Evolutionary conservation across 805 yeast species (phyloP).

Genomic region (Ogataea ganodermae): DNA sequence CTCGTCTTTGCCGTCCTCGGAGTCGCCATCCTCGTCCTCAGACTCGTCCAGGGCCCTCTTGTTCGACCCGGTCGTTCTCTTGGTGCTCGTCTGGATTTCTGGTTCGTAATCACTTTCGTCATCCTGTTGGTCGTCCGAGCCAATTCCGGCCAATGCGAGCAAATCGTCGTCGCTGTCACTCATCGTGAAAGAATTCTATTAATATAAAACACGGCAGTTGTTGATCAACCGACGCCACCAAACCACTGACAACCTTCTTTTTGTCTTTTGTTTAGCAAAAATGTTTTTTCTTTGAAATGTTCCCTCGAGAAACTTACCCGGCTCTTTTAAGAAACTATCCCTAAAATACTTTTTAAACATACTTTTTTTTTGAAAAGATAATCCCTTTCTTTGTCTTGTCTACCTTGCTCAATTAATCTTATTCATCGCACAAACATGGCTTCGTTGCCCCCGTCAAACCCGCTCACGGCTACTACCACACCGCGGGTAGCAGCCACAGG

Average conservation of each 20-base stretch:
- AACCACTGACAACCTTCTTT: no score
- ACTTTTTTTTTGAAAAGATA: no score
- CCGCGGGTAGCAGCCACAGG: neutral
- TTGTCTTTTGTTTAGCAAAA: no score
- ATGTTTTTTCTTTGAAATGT: no score
- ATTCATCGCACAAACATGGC: neutral
- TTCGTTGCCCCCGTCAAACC: neutral
- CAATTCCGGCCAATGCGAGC: conserved; percentile 89
- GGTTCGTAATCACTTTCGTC: conserved; percentile 40
- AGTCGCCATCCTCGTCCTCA: conserved; percentile 32
- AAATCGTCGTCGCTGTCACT: conserved; percentile 93
- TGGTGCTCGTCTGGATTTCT: conserved; percentile 32
- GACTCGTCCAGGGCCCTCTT: conserved; percentile 35
- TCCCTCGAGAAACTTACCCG: neutral
- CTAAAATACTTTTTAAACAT: no score
- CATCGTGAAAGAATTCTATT: conserved; percentile 48
- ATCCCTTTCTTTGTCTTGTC: neutral
- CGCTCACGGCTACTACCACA: no score
- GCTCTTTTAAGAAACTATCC: no score
- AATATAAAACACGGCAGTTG: no score
- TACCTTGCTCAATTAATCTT: neutral
- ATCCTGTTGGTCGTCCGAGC: conserved; percentile 47
- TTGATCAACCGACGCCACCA: neutral
- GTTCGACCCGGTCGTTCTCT: conserved; percentile 17
- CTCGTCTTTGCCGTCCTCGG: conserved; percentile 40